Conservation (phyloP, 768 basidiomycete genomes). For the Mrakia frigida region DNA sequence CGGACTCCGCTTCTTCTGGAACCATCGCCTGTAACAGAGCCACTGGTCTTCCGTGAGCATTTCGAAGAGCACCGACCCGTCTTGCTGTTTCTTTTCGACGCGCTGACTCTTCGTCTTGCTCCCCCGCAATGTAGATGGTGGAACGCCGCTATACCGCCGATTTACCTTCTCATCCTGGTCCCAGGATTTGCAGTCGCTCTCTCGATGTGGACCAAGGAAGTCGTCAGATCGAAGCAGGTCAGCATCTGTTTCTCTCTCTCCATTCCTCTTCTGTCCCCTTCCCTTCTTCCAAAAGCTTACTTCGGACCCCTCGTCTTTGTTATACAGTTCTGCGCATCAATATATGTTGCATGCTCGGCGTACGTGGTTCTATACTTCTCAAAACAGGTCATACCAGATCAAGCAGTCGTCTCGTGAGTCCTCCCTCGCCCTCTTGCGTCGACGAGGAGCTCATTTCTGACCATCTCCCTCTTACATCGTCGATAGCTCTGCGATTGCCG, state of each 20-base stretch:
- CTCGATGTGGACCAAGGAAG: conserved; percentile 14
- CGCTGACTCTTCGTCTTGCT: neutral
- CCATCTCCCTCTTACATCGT: too few species aligned
- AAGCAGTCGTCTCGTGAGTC: conserved; percentile 24
- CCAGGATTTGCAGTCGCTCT: conserved; percentile 16
- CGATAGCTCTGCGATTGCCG: too few species aligned
- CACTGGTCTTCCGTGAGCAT: conserved; percentile 6
- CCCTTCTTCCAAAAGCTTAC: too few species aligned
- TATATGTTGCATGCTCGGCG: neutral
- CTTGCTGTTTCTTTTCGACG: neutral
- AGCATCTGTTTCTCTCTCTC: neutral
- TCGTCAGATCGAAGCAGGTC: conserved; percentile 10
- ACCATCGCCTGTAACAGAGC: conserved; percentile 11
- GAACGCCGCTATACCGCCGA: too few species aligned
- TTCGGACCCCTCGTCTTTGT: too few species aligned
- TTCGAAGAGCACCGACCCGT: neutral
- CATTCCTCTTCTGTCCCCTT: too few species aligned
- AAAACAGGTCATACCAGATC: neutral
- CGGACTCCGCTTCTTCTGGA: neutral
- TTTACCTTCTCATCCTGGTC: conserved; percentile 23
- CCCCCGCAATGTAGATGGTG: neutral
- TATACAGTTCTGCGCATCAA: neutral
- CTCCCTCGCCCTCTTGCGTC: too few species aligned
- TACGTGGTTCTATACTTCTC: conserved; percentile 24
- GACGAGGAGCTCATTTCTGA: too few species aligned